Conservation (phyloP, 441 rosid genomes). For the California macrophylla region DNA sequence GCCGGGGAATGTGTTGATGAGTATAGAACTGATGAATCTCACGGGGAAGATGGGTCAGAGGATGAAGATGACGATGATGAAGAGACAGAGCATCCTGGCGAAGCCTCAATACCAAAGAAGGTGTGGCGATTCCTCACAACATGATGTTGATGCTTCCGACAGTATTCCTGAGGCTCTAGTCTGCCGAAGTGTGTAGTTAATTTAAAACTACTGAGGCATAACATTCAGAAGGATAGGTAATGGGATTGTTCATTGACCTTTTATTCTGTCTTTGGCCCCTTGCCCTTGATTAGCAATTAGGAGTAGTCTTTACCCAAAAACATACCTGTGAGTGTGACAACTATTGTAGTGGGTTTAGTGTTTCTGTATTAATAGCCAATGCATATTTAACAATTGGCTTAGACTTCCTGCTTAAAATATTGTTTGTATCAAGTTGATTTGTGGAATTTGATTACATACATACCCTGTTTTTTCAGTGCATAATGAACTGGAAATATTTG, state of each 20-base stretch:
- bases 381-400: constrained; percentile 1
- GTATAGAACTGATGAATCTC: constrained; percentile 27
- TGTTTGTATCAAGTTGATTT: not conserved
- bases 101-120: constrained; percentile 75
- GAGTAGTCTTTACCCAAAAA: not conserved
- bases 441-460: not conserved
- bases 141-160: constrained; percentile 17
- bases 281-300: not conserved
- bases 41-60: constrained; percentile 23
- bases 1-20: constrained; percentile 28
- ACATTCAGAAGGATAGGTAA: not conserved
- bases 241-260: not conserved
- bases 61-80: constrained; percentile 46
- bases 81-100: constrained; percentile 63
- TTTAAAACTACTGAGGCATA: not conserved
- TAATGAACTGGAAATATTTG: not conserved
- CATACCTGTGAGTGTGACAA: not conserved
- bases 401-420: not conserved
- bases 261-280: not conserved
- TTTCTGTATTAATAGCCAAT: not conserved
- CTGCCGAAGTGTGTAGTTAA: not conserved
- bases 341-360: not conserved
- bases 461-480: not conserved
- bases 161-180: not conserved
- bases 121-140: constrained; percentile 85